phyloP scores from a whole-genome alignment of 129 eudicot species.

The Pulicaria dysenterica region DNA sequence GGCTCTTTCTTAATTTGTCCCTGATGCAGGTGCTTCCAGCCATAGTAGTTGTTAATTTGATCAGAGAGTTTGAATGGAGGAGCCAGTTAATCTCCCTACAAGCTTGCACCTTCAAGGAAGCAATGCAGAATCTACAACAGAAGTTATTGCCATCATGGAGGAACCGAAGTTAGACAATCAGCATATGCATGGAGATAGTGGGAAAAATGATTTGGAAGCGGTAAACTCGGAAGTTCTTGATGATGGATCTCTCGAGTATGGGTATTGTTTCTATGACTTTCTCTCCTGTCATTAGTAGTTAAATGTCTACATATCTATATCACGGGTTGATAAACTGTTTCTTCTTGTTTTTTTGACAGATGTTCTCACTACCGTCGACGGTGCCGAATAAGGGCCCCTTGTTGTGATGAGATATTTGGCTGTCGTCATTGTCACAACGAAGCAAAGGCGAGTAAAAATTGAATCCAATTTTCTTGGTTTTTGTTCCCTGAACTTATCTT shows the following conservation, averaged over 20 bases:
- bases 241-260: constrained; percentile 56
- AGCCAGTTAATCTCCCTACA: constrained; percentile 34
- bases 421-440: constrained; percentile 92
- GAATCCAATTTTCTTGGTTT: too few species aligned
- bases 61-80: constrained; percentile 43
- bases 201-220: constrained; percentile 24
- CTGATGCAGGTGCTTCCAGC: constrained; percentile 72
- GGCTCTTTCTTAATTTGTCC: constrained; percentile 49
- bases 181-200: constrained; percentile 25
- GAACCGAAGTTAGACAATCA: constrained; percentile 31
- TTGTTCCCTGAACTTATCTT: too few species aligned
- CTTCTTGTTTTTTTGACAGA: constrained; percentile 37
- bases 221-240: constrained; percentile 42
- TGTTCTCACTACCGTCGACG: constrained; percentile 76
- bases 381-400: constrained; percentile 83
- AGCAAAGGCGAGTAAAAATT: constrained; percentile 53
- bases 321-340: not conserved
- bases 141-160: constrained; percentile 6
- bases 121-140: constrained; percentile 22
- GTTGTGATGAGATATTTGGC: constrained; percentile 82
- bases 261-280: constrained; percentile 44
- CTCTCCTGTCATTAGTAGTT: constrained; percentile 2
- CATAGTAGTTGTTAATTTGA: constrained; percentile 32
- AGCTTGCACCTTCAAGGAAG: constrained; percentile 28
- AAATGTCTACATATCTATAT: not conserved